Percentiles rank a stretch among this genome's conserved stretches.
Conservation (phyloP, 179 eudicot genomes). For the Camellia oleifera region DNA sequence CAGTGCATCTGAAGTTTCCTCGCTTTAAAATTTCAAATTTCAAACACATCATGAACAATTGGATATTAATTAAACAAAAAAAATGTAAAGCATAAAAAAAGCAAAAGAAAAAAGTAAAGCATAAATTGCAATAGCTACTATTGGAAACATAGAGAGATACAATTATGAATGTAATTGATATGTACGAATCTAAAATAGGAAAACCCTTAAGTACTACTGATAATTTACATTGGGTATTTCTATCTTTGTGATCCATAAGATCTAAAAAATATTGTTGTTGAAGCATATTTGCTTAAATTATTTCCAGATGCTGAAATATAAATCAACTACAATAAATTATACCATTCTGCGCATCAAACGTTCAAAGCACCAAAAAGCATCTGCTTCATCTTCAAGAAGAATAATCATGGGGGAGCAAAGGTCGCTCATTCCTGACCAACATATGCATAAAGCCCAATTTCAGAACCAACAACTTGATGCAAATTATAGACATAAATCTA, state of each 20-base stretch:
- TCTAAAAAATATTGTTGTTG: background rate
- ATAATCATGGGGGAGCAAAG: conserved; percentile 98
- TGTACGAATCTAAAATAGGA: background rate
- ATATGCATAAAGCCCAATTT: conserved; percentile 6
- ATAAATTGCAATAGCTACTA: conserved; percentile 3
- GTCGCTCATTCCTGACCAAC: conserved; percentile 89
- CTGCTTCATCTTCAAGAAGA: conserved; percentile 92
- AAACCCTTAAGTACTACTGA: background rate
- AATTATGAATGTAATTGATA: background rate
- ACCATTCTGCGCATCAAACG: conserved; percentile 97
- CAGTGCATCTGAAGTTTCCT: conserved; percentile 95
- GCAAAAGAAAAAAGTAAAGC: background rate
- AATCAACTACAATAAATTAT: conserved; percentile 14
- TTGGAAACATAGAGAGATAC: background rate
- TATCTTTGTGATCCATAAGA: conserved; percentile 6
- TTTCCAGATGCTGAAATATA: background rate
- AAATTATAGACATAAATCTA: background rate
- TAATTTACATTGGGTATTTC: background rate
- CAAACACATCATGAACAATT: conserved; percentile 26
- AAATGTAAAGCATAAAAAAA: background rate
- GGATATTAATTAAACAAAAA: background rate
- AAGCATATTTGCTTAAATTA: conserved; percentile 7
- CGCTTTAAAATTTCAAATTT: conserved; percentile 59
- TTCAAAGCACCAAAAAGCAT: conserved; percentile 99
- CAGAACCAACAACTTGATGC: conserved; percentile 9